Percentiles rank a stretch among this genome's conserved stretches.
These are phyloP conservation scores for Phytophthora multivora DNA, from an alignment of 352 stramenopile genomes.

Conservation along the genomic window DNA sequence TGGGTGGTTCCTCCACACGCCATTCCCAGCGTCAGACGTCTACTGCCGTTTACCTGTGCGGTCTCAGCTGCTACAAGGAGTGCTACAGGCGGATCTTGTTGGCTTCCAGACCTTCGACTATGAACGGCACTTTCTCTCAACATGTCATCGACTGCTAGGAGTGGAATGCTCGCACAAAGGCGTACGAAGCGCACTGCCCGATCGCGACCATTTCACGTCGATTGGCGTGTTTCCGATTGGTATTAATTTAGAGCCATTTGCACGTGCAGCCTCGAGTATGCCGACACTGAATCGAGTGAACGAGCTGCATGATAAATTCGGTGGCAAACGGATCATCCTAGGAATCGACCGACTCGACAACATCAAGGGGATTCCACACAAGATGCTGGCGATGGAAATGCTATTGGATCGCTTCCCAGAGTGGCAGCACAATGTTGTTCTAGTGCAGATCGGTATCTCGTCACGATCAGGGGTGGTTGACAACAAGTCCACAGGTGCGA, in stretches of 20 bases:
- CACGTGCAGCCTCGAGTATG: constrained; percentile 55
- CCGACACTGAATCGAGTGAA: constrained; percentile 69
- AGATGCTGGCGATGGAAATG: constrained; percentile 87
- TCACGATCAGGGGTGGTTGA: constrained; percentile 63
- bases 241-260: constrained; percentile 86
- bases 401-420: constrained; percentile 88
- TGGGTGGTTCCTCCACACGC: constrained; percentile 90
- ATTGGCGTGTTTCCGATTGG: constrained; percentile 89
- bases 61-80: constrained; percentile 72
- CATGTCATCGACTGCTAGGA: constrained; percentile 74
- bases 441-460: constrained; percentile 97
- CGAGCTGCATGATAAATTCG: constrained; percentile 78
- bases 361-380: constrained; percentile 91
- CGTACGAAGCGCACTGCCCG: constrained; percentile 66
- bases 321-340: constrained; percentile 82
- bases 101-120: constrained; percentile 93
- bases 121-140: constrained; percentile 87
- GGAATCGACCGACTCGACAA: constrained; percentile 88
- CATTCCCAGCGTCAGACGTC: constrained; percentile 87
- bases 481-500: constrained; percentile 18
- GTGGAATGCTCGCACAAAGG: constrained; percentile 80
- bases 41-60: constrained; percentile 86
- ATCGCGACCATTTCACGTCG: constrained; percentile 86
- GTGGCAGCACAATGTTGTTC: constrained; percentile 94
- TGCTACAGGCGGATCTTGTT: constrained; percentile 84